Conservation (phyloP, 2,329 filamentous ascomycete species). For the Bipolaris cookei region DNA sequence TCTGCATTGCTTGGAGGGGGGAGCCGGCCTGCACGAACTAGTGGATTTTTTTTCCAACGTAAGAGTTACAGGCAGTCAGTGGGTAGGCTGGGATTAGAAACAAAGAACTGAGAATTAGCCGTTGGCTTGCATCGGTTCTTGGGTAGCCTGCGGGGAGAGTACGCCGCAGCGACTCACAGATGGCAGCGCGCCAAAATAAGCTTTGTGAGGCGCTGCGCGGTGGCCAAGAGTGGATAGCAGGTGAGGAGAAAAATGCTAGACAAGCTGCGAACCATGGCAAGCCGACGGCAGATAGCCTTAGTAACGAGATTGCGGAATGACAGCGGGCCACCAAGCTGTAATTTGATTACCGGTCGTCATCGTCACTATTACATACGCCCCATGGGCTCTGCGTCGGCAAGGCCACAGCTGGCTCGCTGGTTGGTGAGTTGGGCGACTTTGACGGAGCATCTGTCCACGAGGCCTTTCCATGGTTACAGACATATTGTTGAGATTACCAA, state of each 20-base stretch:
- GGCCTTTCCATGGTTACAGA: background rate
- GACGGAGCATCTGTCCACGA: background rate
- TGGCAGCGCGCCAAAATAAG: constrained; percentile 1
- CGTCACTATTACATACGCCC: constrained; percentile 13
- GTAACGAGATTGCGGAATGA: constrained; percentile 12
- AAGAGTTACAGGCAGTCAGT: background rate
- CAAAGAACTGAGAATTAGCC: constrained; percentile 1
- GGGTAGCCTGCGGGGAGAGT: background rate
- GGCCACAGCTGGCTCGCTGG: too few relatives aligned
- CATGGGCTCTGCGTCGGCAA: background rate
- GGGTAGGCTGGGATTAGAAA: background rate
- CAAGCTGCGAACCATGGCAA: constrained; percentile 12
- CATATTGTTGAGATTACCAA: constrained; percentile 2
- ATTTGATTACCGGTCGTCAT: constrained; percentile 13
- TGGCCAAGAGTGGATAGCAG: background rate
- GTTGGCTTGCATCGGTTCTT: constrained; percentile 1
- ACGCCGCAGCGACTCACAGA: background rate
- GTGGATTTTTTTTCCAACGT: background rate
- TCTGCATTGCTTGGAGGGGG: constrained; percentile 11
- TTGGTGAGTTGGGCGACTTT: too few relatives aligned
- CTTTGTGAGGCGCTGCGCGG: constrained; percentile 2
- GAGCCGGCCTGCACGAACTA: background rate
- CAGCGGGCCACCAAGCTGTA: constrained; percentile 14
- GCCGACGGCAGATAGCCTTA: constrained; percentile 2
- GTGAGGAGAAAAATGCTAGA: constrained; percentile 1